Percentiles rank a stretch among this genome's conserved stretches.
phyloP scores from a whole-genome alignment of 2,329 filamentous ascomycete species.

The Nemania serpens region DNA sequence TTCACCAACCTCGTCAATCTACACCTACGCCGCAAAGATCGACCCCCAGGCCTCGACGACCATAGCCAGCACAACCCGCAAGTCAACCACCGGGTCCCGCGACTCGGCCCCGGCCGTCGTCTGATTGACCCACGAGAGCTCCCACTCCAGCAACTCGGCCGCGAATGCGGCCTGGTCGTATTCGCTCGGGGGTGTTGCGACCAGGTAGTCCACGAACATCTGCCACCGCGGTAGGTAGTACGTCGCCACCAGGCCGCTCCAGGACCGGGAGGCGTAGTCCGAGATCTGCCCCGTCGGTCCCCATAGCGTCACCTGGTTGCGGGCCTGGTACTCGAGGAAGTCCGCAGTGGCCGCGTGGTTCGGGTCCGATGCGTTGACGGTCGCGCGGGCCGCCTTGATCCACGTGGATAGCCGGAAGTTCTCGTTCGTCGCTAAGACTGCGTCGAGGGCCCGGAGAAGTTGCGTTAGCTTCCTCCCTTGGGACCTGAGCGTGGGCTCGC shows the following conservation, averaged over 20 bases:
- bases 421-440: constrained; percentile 23
- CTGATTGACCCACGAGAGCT: constrained; percentile 21
- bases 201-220: constrained; percentile 27
- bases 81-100: neutral
- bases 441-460: constrained; percentile 22
- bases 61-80: neutral
- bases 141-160: constrained; percentile 22
- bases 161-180: constrained; percentile 24
- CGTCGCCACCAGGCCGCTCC: constrained; percentile 25
- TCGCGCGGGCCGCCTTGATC: constrained; percentile 24
- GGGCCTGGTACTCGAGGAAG: constrained; percentile 30
- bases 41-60: neutral
- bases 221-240: constrained; percentile 29
- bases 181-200: constrained; percentile 15
- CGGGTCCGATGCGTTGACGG: constrained; percentile 16
- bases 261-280: constrained; percentile 28
- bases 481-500: neutral
- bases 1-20: too few relatives aligned
- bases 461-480: constrained; percentile 20
- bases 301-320: constrained; percentile 30
- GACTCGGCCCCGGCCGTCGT: constrained; percentile 10
- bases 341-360: constrained; percentile 14
- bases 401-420: constrained; percentile 26
- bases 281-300: constrained; percentile 25
- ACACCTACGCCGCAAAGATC: neutral